phyloP scores from a whole-genome alignment of 352 stramenopile species.

The Globisporangium nunn region DNA sequence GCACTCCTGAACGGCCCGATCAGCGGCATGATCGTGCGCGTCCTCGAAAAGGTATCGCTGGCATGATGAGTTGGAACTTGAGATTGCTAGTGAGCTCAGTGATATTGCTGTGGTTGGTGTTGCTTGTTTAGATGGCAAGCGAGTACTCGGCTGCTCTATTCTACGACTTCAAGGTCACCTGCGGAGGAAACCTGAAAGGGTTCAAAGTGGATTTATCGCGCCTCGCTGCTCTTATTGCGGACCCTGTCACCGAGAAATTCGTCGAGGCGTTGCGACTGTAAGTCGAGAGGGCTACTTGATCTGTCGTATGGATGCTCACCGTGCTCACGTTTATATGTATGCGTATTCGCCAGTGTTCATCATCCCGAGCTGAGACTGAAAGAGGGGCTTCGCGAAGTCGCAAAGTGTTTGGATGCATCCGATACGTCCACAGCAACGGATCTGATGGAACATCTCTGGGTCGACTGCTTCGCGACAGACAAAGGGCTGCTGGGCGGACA shows the following conservation, averaged over 20 bases:
- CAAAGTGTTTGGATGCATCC: constrained; percentile 52
- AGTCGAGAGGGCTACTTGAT: constrained; percentile 5
- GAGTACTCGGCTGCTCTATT: constrained; percentile 72
- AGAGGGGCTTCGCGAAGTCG: constrained; percentile 62
- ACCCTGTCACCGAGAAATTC: constrained; percentile 78
- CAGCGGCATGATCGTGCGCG: constrained; percentile 36
- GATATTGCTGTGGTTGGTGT: no score
- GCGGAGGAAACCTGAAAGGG: constrained; percentile 19
- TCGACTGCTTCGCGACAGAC: constrained; percentile 58
- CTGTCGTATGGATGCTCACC: neutral
- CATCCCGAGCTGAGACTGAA: constrained; percentile 78
- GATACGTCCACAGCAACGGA: constrained; percentile 22
- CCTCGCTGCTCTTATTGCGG: constrained; percentile 42
- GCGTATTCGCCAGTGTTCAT: constrained; percentile 37
- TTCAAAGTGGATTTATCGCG: constrained; percentile 45
- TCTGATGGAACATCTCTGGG: constrained; percentile 37
- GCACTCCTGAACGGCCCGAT: constrained; percentile 58
- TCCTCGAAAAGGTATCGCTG: constrained; percentile 67
- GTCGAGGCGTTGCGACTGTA: constrained; percentile 69
- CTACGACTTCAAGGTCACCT: constrained; percentile 80
- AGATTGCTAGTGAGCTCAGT: no score
- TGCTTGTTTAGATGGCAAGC: constrained; percentile 40
- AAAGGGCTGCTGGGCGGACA: constrained; percentile 36
- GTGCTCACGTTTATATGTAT: neutral
- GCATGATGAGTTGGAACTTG: neutral